Evolutionary conservation across 1,284 basidiomycete species (phyloP), one percentile per base, ranked within the genome.

Genomic region (Trametes hirsuta): DNA sequence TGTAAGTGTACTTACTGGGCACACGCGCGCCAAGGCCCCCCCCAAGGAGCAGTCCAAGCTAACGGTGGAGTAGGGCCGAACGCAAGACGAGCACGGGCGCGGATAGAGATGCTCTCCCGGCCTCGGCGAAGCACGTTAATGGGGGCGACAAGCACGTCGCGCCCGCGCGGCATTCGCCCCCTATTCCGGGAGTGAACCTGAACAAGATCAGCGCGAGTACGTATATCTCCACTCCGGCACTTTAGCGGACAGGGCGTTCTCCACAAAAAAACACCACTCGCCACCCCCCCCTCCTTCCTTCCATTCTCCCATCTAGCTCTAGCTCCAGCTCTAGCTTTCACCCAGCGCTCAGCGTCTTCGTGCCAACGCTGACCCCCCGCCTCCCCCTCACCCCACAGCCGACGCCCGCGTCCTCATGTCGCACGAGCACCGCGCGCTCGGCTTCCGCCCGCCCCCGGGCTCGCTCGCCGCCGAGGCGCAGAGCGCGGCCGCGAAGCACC

Each of bases 331-430:
- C 18, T 18, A 18, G 18, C 18, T 18, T 1, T 18, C 18, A 18
- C 18, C 18, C 18, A 18, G 18, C 18, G 18, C 18, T 18, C 18
- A 18, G 18, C 18, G 18, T 18, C n/a, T 14, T 50, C 30, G 22
- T 15, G 10, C 34, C 6, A 10, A 48, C 46, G 21, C 37, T 57
- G 25, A 45, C 34, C 4, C 1, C 4, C 52, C 42, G n/a, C 18
- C 18, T 18, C 18, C 18, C 18, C 18, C 18, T 18, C 18, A 18
- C 1, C 10, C 14, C 15, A 15, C 61, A 69, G 68, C 63, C 21
- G 71, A 69, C n/a, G 71, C 71, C 2, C 69, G 72, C 39, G 69
- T 62, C 35, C 66, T 74, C n/a, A 69, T 74, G 69, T 75, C 73
- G 2, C 65, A 68, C 46, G 73, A 75, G 53, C 73, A 75, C 65